Conservation (phyloP, 2,329 filamentous ascomycete species). For the Fusarium sp. region DNA sequence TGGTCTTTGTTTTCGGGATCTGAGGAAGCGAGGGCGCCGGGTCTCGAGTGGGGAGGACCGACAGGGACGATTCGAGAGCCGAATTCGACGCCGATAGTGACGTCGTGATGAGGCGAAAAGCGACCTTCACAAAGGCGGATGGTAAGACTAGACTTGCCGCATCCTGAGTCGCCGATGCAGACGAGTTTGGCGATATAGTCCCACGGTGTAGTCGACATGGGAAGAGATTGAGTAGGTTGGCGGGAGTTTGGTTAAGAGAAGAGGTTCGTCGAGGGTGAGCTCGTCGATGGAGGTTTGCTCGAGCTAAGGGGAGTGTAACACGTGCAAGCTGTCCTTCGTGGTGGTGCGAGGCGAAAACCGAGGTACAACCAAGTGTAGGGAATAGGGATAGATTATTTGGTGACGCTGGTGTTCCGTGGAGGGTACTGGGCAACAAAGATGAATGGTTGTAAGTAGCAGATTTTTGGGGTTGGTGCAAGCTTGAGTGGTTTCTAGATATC, state of each 20-base stretch:
- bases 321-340: conserved; percentile 39
- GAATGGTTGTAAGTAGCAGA: conserved; percentile 24
- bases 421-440: conserved; percentile 5
- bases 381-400: background rate
- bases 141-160: conserved; percentile 93
- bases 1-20: conserved; percentile 27
- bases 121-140: conserved; percentile 97
- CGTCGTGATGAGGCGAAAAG: conserved; percentile 94
- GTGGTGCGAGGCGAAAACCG: conserved; percentile 22
- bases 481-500: conserved; percentile 16
- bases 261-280: conserved; percentile 12
- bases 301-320: conserved; percentile 26
- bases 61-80: conserved; percentile 93
- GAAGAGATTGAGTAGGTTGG: conserved; percentile 21
- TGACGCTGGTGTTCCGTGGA: conserved; percentile 14
- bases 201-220: conserved; percentile 80
- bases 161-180: conserved; percentile 95
- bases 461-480: conserved; percentile 26
- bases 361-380: conserved; percentile 14
- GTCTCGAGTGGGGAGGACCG: conserved; percentile 78
- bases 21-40: conserved; percentile 50
- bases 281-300: conserved; percentile 9
- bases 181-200: conserved; percentile 99
- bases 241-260: conserved; percentile 4
- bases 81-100: conserved; percentile 97